A percentile compares a stretch with the other conserved stretches of the same genome.
These are phyloP conservation scores for Tolypocladium album DNA, from an alignment of 2,329 filamentous ascomycete species.

Conservation along the genomic window DNA sequence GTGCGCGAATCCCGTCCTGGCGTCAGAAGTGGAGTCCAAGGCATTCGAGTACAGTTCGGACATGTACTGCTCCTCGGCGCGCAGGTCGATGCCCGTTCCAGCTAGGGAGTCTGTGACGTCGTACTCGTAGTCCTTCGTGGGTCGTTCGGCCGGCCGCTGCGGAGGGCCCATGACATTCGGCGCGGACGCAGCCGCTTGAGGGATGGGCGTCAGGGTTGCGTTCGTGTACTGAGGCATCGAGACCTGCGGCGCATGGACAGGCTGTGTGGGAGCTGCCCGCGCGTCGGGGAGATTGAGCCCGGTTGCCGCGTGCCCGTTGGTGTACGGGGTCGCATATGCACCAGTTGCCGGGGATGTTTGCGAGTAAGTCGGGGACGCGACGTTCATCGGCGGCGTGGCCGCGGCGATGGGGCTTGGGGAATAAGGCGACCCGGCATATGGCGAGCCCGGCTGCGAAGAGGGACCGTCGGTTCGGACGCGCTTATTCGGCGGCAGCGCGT, in stretches of 20 bases:
- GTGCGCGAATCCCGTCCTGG: conserved; percentile 36
- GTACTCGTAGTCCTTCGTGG: conserved; percentile 52
- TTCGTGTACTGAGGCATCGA: conserved; percentile 16
- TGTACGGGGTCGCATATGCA: conserved; percentile 25
- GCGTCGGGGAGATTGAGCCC: conserved; percentile 23
- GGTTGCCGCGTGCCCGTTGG: conserved; percentile 25
- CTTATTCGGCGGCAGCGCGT: conserved; percentile 57
- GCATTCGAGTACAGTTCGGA: conserved; percentile 52
- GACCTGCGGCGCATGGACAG: conserved; percentile 15
- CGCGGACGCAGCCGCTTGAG: conserved; percentile 11
- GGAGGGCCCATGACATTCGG: conserved; percentile 42
- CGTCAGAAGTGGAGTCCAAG: conserved; percentile 32
- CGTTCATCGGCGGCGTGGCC: conserved; percentile 27
- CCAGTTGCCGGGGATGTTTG: conserved; percentile 20
- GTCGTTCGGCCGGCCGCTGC: conserved; percentile 50
- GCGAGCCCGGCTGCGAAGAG: conserved; percentile 55
- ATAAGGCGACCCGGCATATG: conserved; percentile 44
- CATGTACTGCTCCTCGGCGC: conserved; percentile 76
- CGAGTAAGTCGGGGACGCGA: conserved; percentile 24
- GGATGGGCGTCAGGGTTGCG: conserved; percentile 17
- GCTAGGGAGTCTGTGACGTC: conserved; percentile 77
- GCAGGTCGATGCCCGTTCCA: conserved; percentile 76
- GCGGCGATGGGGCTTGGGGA: conserved; percentile 32
- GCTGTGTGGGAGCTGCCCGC: conserved; percentile 20
- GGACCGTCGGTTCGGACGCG: conserved; percentile 49